phyloP scores from a whole-genome alignment of 2,329 filamentous ascomycete species.

The Cordyceps cicadae region DNA sequence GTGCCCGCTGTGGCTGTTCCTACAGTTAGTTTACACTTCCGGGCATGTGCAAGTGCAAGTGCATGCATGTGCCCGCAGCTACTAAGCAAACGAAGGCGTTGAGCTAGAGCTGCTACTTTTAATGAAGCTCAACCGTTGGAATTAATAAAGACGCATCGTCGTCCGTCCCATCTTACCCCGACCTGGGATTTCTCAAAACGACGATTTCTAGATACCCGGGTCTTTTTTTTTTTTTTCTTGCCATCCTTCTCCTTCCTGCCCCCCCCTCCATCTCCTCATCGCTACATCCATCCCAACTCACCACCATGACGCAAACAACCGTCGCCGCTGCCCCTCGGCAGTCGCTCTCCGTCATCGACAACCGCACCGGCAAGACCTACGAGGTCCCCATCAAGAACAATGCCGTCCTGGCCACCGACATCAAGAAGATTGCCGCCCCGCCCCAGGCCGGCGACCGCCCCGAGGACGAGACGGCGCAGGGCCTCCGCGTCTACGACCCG shows the following conservation, averaged over 20 bases:
- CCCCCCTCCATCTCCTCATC: too few species aligned
- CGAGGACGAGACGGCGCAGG: conserved; percentile 40
- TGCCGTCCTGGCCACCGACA: conserved; percentile 40
- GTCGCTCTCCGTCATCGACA: conserved; percentile 38
- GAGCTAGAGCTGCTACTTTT: not conserved
- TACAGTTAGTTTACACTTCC: not conserved
- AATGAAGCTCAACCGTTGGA: not conserved
- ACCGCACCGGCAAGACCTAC: conserved; percentile 40
- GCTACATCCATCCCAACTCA: not conserved
- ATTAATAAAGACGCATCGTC: not conserved
- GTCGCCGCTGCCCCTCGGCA: conserved; percentile 16
- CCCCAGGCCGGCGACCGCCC: conserved; percentile 25
- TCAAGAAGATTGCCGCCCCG: conserved; percentile 40
- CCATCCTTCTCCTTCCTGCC: too few species aligned
- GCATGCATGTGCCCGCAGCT: not conserved
- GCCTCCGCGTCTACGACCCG: conserved; percentile 42
- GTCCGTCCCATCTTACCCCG: not conserved
- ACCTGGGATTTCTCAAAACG: not conserved
- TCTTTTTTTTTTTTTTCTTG: not conserved
- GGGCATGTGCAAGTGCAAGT: conserved; percentile 4
- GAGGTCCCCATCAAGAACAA: conserved; percentile 42
- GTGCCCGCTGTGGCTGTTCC: not conserved
- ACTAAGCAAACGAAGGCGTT: not conserved
- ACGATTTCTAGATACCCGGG: not conserved
- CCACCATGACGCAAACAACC: conserved; percentile 10